These are phyloP conservation scores for Penicillium maclennaniae DNA, from an alignment of 495 filamentous ascomycete genomes.

Conservation along the genomic window DNA sequence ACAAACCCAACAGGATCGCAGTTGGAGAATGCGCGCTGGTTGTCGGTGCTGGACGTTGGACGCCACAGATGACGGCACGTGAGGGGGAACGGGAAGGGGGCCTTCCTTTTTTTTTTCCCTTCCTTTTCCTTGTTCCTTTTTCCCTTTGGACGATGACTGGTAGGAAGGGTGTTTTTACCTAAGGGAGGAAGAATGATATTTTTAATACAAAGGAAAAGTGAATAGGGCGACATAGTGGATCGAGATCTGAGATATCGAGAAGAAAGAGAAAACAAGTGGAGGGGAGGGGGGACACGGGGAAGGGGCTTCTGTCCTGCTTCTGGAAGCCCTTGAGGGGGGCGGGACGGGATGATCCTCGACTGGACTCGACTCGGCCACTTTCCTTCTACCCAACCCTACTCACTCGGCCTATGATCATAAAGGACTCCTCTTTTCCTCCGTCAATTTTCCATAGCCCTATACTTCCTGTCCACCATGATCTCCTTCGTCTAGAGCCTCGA, in stretches of 20 bases:
- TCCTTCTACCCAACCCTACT: no score
- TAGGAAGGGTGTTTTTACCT: no score
- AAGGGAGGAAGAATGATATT: neutral
- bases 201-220: conserved; percentile 1
- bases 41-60: neutral
- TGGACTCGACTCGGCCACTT: neutral
- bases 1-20: conserved; percentile 21
- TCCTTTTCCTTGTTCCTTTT: neutral
- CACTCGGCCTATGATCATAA: no score
- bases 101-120: neutral
- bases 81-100: conserved; percentile 8
- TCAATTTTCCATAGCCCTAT: no score
- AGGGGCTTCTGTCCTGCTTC: conserved; percentile 26
- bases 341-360: conserved; percentile 21
- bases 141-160: no score
- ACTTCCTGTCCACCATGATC: neutral
- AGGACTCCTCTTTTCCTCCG: no score
- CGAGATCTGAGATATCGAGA: neutral
- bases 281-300: conserved; percentile 13
- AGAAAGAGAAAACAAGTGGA: conserved; percentile 1
- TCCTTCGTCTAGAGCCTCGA: conserved; percentile 18
- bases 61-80: conserved; percentile 18
- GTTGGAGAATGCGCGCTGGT: conserved; percentile 2
- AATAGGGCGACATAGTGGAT: conserved; percentile 7
- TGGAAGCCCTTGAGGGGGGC: conserved; percentile 20